Evolutionary conservation across 169 alveolate genomes (phyloP).

Genomic region (Plasmodium cynomolgi): DNA sequence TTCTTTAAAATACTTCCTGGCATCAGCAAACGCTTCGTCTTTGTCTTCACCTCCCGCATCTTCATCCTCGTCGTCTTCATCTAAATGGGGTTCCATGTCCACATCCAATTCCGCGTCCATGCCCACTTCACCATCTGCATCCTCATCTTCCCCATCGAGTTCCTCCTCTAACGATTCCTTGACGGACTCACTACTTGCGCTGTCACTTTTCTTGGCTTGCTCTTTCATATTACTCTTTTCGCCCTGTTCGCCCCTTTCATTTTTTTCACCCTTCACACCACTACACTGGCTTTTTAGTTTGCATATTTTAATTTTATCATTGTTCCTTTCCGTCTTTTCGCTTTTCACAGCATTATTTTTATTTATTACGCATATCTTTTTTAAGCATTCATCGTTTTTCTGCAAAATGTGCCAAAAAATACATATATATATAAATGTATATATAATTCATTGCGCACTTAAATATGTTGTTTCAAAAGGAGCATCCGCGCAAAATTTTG

Average conservation of each 20-base stretch:
- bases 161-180: conserved; percentile 34
- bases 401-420: conserved; percentile 7
- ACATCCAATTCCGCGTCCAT: neutral
- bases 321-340: conserved; percentile 14
- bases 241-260: neutral
- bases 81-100: neutral
- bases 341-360: conserved; percentile 10
- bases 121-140: neutral
- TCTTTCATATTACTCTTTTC: conserved; percentile 7
- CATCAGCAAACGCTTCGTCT: conserved; percentile 79
- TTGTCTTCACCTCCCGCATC: conserved; percentile 59
- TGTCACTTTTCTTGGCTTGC: conserved; percentile 13
- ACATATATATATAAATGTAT: neutral
- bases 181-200: conserved; percentile 24
- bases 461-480: neutral
- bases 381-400: conserved; percentile 47
- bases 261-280: conserved; percentile 8
- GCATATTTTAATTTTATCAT: conserved; percentile 1
- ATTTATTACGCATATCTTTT: conserved; percentile 7
- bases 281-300: conserved; percentile 8
- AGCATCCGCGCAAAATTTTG: neutral
- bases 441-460: neutral
- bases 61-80: conserved; percentile 62
- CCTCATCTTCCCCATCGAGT: neutral
- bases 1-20: conserved; percentile 83